Evolutionary conservation across 129 eudicot genomes (phyloP).

Genomic region (Flaveria bidentis): DNA sequence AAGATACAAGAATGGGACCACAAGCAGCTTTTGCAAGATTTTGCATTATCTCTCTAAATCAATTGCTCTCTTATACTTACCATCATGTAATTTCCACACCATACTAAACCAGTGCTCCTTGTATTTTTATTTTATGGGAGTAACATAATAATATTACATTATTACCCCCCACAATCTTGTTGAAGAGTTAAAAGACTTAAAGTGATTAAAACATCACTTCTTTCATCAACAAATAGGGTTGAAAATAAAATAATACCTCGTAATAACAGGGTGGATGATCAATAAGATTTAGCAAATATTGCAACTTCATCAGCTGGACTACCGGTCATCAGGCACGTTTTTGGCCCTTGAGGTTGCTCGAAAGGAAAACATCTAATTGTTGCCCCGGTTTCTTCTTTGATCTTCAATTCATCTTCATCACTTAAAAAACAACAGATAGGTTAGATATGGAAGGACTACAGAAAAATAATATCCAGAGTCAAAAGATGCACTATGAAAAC

Average conservation of each 20-base stretch:
- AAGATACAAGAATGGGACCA: background rate
- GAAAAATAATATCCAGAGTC: background rate
- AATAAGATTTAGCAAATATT: slow-evolving; percentile 90
- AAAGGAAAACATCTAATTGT: slow-evolving; percentile 86
- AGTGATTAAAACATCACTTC: background rate
- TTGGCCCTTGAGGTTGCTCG: slow-evolving; percentile 71
- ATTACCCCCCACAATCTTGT: background rate
- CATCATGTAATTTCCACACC: too few relatives aligned
- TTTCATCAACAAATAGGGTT: background rate
- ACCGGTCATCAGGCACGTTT: slow-evolving; percentile 81
- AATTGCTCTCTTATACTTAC: background rate
- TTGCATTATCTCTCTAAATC: background rate
- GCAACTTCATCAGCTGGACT: slow-evolving; percentile 84
- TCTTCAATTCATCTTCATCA: slow-evolving; percentile 67
- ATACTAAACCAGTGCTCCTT: too few relatives aligned
- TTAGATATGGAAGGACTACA: background rate
- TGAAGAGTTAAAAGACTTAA: background rate
- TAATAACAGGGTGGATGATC: slow-evolving; percentile 19
- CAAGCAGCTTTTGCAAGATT: background rate
- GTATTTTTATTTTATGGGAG: background rate
- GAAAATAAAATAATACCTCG: slow-evolving; percentile 22
- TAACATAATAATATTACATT: background rate
- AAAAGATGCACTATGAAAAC: background rate
- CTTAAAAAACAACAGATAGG: slow-evolving; percentile 30
- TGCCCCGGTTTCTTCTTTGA: slow-evolving; percentile 95